These are phyloP conservation scores for Trichoderma atroviride DNA, from an alignment of 2,329 filamentous ascomycete genomes.

Conservation along the genomic window DNA sequence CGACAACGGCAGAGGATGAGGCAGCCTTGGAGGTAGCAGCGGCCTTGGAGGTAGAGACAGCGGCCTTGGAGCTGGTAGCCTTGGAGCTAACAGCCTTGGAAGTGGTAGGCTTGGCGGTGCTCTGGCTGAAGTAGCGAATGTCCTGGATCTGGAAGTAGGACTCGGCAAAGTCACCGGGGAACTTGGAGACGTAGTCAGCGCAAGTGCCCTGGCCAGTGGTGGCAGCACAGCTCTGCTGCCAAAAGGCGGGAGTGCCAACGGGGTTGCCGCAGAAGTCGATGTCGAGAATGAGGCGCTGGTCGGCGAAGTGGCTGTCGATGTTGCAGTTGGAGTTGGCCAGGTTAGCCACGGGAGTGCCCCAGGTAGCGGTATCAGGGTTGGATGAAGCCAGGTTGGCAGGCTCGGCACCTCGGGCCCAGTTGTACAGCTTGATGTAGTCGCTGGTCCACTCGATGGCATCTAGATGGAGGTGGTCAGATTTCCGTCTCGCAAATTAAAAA, in stretches of 20 bases:
- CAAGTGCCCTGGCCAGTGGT: conserved; percentile 37
- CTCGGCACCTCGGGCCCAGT: conserved; percentile 39
- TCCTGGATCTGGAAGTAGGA: conserved; percentile 52
- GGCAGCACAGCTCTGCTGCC: conserved; percentile 35
- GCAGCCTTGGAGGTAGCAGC: not conserved
- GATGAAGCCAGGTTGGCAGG: conserved; percentile 43
- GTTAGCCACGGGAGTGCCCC: conserved; percentile 65
- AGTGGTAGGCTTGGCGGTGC: not conserved
- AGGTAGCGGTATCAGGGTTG: conserved; percentile 62
- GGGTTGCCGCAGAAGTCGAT: conserved; percentile 75
- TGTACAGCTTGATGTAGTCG: conserved; percentile 47
- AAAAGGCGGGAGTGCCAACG: conserved; percentile 49
- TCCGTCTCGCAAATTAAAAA: not conserved
- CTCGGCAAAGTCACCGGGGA: conserved; percentile 43
- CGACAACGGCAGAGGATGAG: not conserved
- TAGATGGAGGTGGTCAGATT: conserved; percentile 26
- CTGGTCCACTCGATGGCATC: conserved; percentile 49
- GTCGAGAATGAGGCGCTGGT: conserved; percentile 74
- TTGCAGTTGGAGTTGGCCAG: conserved; percentile 64
- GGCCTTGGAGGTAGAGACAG: not conserved
- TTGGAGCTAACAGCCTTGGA: not conserved
- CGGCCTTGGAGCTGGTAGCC: not conserved
- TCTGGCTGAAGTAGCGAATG: conserved; percentile 40
- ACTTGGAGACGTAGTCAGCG: conserved; percentile 41
- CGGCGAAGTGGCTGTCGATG: conserved; percentile 62